Conservation (phyloP, 306 rosid species). For the Hippophae tibetana region DNA sequence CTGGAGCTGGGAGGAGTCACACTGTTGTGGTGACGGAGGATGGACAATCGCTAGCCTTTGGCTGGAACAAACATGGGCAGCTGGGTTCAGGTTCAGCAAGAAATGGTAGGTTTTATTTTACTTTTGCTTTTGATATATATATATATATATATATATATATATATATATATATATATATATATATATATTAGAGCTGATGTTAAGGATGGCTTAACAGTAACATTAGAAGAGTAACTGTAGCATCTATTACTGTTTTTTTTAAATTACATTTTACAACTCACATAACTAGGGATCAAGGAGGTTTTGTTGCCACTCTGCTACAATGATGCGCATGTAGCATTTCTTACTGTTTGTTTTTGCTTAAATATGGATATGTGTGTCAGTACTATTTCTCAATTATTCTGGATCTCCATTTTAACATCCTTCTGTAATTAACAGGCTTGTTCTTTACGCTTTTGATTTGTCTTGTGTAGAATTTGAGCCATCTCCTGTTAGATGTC, state of each 20-base stretch:
- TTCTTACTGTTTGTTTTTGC: too few species aligned
- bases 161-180: slow-evolving; percentile 2
- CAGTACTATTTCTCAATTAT: background rate
- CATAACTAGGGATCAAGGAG: too few species aligned
- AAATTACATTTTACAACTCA: too few species aligned
- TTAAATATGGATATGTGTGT: background rate
- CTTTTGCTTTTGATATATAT: slow-evolving; percentile 9
- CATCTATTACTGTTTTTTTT: too few species aligned
- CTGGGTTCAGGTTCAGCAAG: slow-evolving; percentile 69
- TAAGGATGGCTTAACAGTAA: too few species aligned
- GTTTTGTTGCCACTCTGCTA: too few species aligned
- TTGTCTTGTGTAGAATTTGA: slow-evolving; percentile 53
- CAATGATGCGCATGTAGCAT: too few species aligned
- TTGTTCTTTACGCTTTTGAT: slow-evolving; percentile 5
- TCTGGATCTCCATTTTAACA: background rate
- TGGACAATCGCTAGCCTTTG: slow-evolving; percentile 79
- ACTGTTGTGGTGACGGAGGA: slow-evolving; percentile 76
- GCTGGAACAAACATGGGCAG: slow-evolving; percentile 98
- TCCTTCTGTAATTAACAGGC: background rate
- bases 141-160: slow-evolving; percentile 6
- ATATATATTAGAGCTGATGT: slow-evolving; percentile 7
- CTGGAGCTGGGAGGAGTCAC: slow-evolving; percentile 83
- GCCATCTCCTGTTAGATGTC: slow-evolving; percentile 78
- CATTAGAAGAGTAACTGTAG: too few species aligned
- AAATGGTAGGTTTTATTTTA: slow-evolving; percentile 49